Base-by-base conservation (phyloP, 192 early-diverging fungal species). In the Dimargaris xerosporica region DNA sequence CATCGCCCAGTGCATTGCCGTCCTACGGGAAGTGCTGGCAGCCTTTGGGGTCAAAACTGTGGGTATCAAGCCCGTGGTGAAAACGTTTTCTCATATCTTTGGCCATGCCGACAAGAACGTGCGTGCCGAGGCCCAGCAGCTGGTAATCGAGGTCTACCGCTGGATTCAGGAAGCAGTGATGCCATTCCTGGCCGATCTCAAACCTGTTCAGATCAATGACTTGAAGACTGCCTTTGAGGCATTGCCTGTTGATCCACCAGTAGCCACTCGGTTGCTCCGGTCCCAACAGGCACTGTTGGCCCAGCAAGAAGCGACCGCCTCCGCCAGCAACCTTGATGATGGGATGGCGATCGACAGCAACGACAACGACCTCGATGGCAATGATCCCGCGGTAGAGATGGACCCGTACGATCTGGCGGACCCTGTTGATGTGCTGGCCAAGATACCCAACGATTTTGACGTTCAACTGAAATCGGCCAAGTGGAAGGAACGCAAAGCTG, bases 401-500 rank as follows among this genome's bases (percentile, higher is more conserved):
- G 90, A 91, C 70, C 76, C 82, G 5, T 88, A 83, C 65, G 91
- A 93, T 56, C 70, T 97, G 17, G 77, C 82, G 0, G 96, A 98
- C 56, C 85, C 95, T 3, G 85, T 98, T 11, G 88, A 93, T 61
- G 82, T 99, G n/a, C 78, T 87, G 29, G 80, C 81, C 44, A 94
- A 94, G 75, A 75, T 99, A 43, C 80, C 89, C 1, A 78, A 76
- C 44, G 83, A 86, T 54, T 97, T 93, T 67, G 83, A 91, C 68
- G 78, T 52, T 47, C n/a, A 65, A 21, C 34, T 73, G 2, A 56
- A 66, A 1, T 90, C 93, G 7, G 76, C 84, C 46, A 97, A 97
- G 66, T 99, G 97, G 97, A 85, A 95, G 71, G 95, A 97, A 67
- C 80, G 97, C 67, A 94, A 94, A 64, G 93, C 96, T 64, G 91